Evolutionary conservation across 78 protist species (phyloP), one percentile per base, ranked within the genome.

Genomic region (Monocercomonoides exilis): DNA sequence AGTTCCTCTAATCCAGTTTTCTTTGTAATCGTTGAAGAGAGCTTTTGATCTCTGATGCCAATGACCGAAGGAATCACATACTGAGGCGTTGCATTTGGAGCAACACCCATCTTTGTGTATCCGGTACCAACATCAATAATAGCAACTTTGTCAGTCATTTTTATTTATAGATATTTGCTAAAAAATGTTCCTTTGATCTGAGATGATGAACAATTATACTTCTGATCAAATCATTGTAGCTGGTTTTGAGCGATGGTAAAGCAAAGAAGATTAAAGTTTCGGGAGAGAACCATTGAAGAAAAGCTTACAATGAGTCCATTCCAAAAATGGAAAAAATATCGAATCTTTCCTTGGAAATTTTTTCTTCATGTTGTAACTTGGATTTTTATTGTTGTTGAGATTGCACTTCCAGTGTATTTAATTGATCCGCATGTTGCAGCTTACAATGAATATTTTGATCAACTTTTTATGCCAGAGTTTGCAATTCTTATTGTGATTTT

Each of bases 81-180:
- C 33, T 32, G 41, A 6, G 99, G 99, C 89, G 92, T 94, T 5
- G 36, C 43, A 85, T 97, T 97, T 45, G 99, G 98, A 0, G 99
- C 99, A 87, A 91, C 97, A 34, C 99, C 99, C 96, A 98, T 96
- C 93, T 98, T 98, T 32, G 99, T 96, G 92, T 95, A 98, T 38
- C 98, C 92, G 86, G 84, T 80, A 43, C 84, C 84, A 11, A 43
- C 45, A 41, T 80, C 84, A 43, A 80, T 80, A 43, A 80, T 41
- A 21, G 84, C 70, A 43, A 43, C 21, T 80, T 41, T 34, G 36
- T 43, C 45, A 33, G 84, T 21, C 45, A 41, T 43, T 80, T n/a
- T n/a, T n/a, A n/a, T n/a, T n/a, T n/a, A 63, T n/a, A 33, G n/a
- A 32, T 63, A 63, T 33, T 33, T 63, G 77, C n/a, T 63, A 32